Conservation (phyloP, 768 basidiomycete genomes). For the Mycena filopes region DNA sequence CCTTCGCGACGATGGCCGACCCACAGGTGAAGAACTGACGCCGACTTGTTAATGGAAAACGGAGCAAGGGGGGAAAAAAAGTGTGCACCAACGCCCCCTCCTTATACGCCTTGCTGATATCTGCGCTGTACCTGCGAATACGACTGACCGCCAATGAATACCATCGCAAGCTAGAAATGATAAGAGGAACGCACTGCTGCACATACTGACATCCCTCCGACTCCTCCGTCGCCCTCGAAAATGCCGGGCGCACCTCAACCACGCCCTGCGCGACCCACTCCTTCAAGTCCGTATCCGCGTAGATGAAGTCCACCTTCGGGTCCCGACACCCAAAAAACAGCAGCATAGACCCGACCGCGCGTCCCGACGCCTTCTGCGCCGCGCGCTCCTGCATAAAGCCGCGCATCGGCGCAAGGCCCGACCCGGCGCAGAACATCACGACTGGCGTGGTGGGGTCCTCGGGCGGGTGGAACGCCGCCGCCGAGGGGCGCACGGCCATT, state of each 20-base stretch:
- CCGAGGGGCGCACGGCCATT: conserved; percentile 52
- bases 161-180: background rate
- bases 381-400: conserved; percentile 63
- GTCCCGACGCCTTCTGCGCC: conserved; percentile 53
- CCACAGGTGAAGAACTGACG: conserved; percentile 57
- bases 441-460: conserved; percentile 49
- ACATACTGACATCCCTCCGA: conserved; percentile 49
- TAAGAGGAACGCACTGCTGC: conserved; percentile 44
- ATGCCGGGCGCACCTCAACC: conserved; percentile 57
- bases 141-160: conserved; percentile 43
- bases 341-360: conserved; percentile 52
- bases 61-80: background rate
- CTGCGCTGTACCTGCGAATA: conserved; percentile 52
- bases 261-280: conserved; percentile 54
- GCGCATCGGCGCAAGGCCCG: conserved; percentile 60
- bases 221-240: conserved; percentile 41
- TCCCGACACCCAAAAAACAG: conserved; percentile 61
- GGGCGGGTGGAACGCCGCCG: conserved; percentile 54
- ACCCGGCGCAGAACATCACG: conserved; percentile 58
- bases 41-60: background rate
- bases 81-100: conserved; percentile 47
- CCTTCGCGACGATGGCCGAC: conserved; percentile 49
- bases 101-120: conserved; percentile 43
- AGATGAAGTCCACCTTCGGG: conserved; percentile 54
- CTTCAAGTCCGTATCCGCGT: conserved; percentile 52